Conservation (phyloP, 495 filamentous ascomycete species). For the Physcia stellaris region DNA sequence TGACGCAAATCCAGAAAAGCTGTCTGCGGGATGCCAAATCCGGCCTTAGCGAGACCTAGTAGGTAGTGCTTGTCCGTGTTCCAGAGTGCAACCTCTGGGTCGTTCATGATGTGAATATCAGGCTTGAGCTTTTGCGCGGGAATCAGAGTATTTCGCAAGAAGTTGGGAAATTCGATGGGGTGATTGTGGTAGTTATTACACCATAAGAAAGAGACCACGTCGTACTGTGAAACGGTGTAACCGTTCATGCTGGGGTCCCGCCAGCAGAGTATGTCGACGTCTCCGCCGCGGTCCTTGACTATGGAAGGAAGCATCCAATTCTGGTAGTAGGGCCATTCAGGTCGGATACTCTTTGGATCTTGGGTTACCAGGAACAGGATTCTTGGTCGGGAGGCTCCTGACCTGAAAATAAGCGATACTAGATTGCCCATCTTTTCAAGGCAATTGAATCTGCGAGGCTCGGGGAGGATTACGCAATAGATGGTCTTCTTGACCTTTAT, state of each 20-base stretch:
- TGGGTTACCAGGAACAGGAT: neutral
- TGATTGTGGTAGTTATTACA: constrained; percentile 1
- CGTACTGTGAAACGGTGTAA: neutral
- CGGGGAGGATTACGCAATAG: too few species aligned
- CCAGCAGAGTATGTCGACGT: neutral
- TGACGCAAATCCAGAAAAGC: neutral
- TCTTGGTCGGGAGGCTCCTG: too few species aligned
- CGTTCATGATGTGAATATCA: constrained; percentile 1
- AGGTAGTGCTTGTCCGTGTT: constrained; percentile 3
- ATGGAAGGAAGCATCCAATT: constrained; percentile 1
- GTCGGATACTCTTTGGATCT: neutral
- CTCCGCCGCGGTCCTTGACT: neutral
- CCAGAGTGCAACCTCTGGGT: neutral
- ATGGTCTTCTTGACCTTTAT: too few species aligned
- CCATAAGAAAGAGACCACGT: neutral
- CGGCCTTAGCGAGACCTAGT: neutral
- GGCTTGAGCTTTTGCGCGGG: neutral
- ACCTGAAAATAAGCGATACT: too few species aligned
- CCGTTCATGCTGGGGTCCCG: neutral
- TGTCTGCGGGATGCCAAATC: neutral
- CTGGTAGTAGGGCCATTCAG: constrained; percentile 2
- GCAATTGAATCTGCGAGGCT: too few species aligned
- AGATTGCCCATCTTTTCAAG: too few species aligned
- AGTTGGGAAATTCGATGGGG: neutral
- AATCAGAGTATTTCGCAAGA: neutral